Base-by-base conservation (phyloP, 2,329 filamentous ascomycete genomes). In the Arthrinium phaeospermum region DNA sequence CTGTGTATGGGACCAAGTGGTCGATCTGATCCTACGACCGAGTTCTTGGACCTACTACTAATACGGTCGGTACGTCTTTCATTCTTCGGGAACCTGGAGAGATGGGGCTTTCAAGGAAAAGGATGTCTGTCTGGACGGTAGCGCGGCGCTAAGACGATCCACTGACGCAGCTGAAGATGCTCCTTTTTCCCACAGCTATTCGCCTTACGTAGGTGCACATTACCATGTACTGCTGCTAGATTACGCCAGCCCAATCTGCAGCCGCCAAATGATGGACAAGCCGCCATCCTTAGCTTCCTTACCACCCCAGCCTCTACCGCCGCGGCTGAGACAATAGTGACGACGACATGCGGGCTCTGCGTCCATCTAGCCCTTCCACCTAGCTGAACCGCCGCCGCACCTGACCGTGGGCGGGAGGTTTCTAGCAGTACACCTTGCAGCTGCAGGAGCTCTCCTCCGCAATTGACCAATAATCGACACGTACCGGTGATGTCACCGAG, bases 381-480 rank as follows among this genome's bases (percentile, higher is more conserved):
- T 61, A 30, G 27, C 53, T 37, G 16, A 34, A 4, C 51, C 12
- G 16, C 51, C 12, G 16, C 16, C 27, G 51, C 53, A 61, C 30
- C 30, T 37, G 53, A 61, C 30, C 16, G 8, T 64, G 10, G 19
- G 19, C 37, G 37, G 37, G 37, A 8, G 37, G 37, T 41, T 22
- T 22, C 19, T 16, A 22, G 57, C 57, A 61, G 14, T 64, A n/a
- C 57, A 64, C 57, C 57, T n/a, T 24, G 30, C 30, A 41, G 34
- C 34, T 64, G 57, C 34, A 64, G 34, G 57, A 64, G 27, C 53
- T 6, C 19, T n/a, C 8, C 30, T 61, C 30, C 30, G 57, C 57
- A 64, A 41, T 37, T 64, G 57, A 61, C 57, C 57, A 41, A 41
- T 64, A 41, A 64, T 64, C 34, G 57, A 64, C 22, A 64, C 57